Conservation (phyloP, 1,284 basidiomycete genomes). For the Boletus semigastroideus region DNA sequence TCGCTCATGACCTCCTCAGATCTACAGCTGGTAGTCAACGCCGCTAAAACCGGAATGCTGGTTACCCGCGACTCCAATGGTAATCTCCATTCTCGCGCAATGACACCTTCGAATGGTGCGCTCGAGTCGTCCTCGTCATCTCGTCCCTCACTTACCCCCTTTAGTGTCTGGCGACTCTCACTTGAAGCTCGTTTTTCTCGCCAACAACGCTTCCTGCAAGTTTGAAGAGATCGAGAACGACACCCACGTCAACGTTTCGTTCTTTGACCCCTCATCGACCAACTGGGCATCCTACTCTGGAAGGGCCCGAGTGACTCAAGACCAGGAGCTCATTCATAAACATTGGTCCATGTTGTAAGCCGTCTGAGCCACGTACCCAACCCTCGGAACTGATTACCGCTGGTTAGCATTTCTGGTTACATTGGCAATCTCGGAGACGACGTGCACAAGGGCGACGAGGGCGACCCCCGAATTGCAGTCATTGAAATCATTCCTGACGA, state of each 20-base stretch:
- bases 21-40: slow-evolving; percentile 60
- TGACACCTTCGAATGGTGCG: slow-evolving; percentile 72
- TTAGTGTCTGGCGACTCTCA: slow-evolving; percentile 49
- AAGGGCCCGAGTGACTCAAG: slow-evolving; percentile 63
- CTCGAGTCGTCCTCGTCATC: slow-evolving; percentile 6
- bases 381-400: not conserved
- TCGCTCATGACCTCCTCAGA: slow-evolving; percentile 35
- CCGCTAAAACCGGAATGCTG: slow-evolving; percentile 74
- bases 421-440: slow-evolving; percentile 89
- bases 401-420: slow-evolving; percentile 65
- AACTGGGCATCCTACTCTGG: slow-evolving; percentile 87
- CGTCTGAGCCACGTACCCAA: not conserved
- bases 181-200: slow-evolving; percentile 68
- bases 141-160: not conserved
- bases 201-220: slow-evolving; percentile 76
- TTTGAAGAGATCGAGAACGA: slow-evolving; percentile 78
- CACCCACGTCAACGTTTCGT: slow-evolving; percentile 77
- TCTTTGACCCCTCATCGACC: slow-evolving; percentile 70
- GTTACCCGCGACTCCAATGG: slow-evolving; percentile 78
- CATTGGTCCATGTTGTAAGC: slow-evolving; percentile 66
- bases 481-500: slow-evolving; percentile 83
- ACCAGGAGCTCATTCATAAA: slow-evolving; percentile 65
- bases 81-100: slow-evolving; percentile 78
- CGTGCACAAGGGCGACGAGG: slow-evolving; percentile 77
- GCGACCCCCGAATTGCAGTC: slow-evolving; percentile 79